phyloP scores from a whole-genome alignment of 2,329 filamentous ascomycete genomes.

The Talaromyces atroroseus region DNA sequence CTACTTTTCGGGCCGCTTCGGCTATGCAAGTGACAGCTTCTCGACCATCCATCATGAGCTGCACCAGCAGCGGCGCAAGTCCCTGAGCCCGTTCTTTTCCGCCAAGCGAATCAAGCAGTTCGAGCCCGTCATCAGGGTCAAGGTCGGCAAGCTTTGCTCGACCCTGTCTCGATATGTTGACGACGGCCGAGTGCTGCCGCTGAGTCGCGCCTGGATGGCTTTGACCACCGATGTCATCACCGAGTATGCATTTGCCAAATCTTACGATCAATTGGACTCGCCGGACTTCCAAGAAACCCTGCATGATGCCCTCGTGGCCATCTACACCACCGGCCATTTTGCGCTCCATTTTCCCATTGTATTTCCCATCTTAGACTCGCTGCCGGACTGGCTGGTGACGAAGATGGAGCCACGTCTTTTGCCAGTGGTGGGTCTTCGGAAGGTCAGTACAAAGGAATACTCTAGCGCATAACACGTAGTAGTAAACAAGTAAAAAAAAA shows the following conservation, averaged over 20 bases:
- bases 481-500: not conserved
- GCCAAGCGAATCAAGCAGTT: constrained; percentile 23
- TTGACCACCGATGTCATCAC: constrained; percentile 39
- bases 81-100: constrained; percentile 34
- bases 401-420: constrained; percentile 16
- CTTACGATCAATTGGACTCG: constrained; percentile 20
- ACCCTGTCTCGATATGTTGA: constrained; percentile 20
- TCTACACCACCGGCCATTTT: constrained; percentile 17
- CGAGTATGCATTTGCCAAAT: constrained; percentile 32
- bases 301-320: constrained; percentile 13
- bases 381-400: constrained; percentile 20
- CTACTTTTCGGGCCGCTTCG: constrained; percentile 26
- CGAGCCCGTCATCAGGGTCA: constrained; percentile 20
- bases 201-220: constrained; percentile 22
- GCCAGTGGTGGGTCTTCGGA: constrained; percentile 15
- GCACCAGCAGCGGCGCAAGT: constrained; percentile 27
- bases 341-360: constrained; percentile 18
- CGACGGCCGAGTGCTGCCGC: constrained; percentile 19
- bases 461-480: not conserved
- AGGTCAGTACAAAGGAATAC: constrained; percentile 7
- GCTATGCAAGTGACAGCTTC: constrained; percentile 28
- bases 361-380: constrained; percentile 18
- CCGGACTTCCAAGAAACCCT: constrained; percentile 15
- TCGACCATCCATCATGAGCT: constrained; percentile 25
- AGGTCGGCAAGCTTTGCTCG: constrained; percentile 18